phyloP scores from a whole-genome alignment of 2,329 filamentous ascomycete genomes.

The Corynespora cassiicola region DNA sequence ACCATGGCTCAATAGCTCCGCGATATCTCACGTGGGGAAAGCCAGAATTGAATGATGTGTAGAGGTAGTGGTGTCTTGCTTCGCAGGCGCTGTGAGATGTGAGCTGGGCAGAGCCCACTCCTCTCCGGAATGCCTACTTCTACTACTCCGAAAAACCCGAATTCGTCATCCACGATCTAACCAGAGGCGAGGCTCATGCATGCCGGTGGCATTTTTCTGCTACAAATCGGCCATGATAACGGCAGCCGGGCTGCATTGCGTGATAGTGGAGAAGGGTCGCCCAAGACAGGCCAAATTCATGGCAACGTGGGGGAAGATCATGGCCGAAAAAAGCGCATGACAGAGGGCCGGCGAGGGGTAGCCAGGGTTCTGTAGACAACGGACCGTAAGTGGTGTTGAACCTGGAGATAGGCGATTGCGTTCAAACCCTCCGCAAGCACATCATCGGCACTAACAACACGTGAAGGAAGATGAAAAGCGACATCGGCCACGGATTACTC shows the following conservation, averaged over 20 bases:
- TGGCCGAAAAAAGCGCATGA: slow-evolving; percentile 10
- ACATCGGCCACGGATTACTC: slow-evolving; percentile 20
- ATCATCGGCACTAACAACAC: slow-evolving; percentile 27
- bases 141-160: too few species aligned
- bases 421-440: slow-evolving; percentile 30
- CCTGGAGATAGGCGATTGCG: slow-evolving; percentile 30
- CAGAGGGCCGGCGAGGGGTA: slow-evolving; percentile 11
- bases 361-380: slow-evolving; percentile 6
- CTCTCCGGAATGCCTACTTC: too few species aligned
- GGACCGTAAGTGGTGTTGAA: slow-evolving; percentile 13
- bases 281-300: slow-evolving; percentile 6
- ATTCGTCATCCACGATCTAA: too few species aligned
- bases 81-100: too few species aligned
- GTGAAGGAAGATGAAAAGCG: slow-evolving; percentile 19
- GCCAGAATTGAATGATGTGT: too few species aligned
- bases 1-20: slow-evolving; percentile 9
- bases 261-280: slow-evolving; percentile 13
- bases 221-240: too few species aligned
- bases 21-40: slow-evolving; percentile 1
- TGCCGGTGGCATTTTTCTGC: too few species aligned
- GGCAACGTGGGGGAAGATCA: slow-evolving; percentile 8
- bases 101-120: too few species aligned
- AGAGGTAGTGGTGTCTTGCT: too few species aligned
- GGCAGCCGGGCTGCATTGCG: too few species aligned
- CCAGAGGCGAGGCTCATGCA: too few species aligned